These are phyloP conservation scores for Sicyos edulis DNA, from an alignment of 306 rosid genomes.

Conservation along the genomic window DNA sequence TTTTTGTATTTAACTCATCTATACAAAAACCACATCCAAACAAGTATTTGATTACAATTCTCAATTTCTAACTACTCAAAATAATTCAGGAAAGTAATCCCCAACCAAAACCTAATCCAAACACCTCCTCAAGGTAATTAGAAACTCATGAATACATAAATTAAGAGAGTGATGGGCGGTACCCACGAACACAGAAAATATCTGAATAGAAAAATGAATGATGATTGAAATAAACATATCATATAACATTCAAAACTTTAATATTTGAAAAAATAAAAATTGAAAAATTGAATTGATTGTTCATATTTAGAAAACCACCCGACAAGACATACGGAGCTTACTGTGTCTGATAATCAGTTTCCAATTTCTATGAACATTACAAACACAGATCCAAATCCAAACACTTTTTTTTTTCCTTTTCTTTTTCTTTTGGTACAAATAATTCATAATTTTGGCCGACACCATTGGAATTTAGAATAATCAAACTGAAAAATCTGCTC, in stretches of 20 bases:
- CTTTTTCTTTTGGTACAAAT: background rate
- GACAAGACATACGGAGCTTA: background rate
- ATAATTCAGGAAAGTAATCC: too few species aligned
- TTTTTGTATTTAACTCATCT: too few species aligned
- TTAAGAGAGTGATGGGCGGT: background rate
- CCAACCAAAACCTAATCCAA: too few species aligned
- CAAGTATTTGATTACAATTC: too few species aligned
- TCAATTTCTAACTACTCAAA: too few species aligned
- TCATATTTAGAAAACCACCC: background rate
- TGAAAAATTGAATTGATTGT: background rate
- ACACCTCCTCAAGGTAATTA: too few species aligned
- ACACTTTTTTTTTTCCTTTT: background rate
- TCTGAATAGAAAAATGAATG: background rate
- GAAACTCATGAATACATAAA: too few species aligned
- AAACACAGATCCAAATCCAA: background rate
- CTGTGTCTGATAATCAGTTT: background rate
- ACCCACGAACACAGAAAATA: background rate
- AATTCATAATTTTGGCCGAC: background rate
- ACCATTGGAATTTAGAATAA: conserved; percentile 1
- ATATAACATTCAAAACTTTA: too few species aligned
- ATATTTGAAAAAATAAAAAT: too few species aligned
- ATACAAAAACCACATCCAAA: too few species aligned
- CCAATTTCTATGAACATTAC: background rate
- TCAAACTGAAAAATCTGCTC: background rate
- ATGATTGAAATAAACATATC: too few species aligned